phyloP scores from a whole-genome alignment of 768 basidiomycete species.

The Lanmaoa pseudosensibilis region DNA sequence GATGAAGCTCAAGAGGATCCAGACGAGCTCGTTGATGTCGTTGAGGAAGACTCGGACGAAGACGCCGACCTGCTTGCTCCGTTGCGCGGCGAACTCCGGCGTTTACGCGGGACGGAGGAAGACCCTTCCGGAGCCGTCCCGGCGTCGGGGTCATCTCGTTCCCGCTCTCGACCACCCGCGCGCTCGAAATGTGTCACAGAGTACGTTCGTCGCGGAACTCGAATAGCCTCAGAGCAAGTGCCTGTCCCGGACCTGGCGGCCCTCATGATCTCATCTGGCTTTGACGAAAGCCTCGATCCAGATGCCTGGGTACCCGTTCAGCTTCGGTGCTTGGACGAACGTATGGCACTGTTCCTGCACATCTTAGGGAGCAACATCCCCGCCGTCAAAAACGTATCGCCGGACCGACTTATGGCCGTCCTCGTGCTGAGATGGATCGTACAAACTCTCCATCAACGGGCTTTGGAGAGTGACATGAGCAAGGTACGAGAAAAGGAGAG shows the following conservation, averaged over 20 bases:
- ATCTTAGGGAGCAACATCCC: slow-evolving; percentile 55
- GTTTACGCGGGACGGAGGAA: slow-evolving; percentile 49
- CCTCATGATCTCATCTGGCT: slow-evolving; percentile 43
- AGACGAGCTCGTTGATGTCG: slow-evolving; percentile 68
- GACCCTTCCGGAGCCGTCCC: slow-evolving; percentile 22
- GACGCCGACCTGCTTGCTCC: slow-evolving; percentile 63
- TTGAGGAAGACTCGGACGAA: slow-evolving; percentile 53
- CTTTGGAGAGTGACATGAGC: slow-evolving; percentile 45
- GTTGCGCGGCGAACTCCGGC: slow-evolving; percentile 63
- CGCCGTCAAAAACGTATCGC: slow-evolving; percentile 46
- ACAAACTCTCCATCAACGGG: slow-evolving; percentile 48
- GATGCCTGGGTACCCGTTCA: slow-evolving; percentile 45
- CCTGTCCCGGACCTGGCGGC: slow-evolving; percentile 47
- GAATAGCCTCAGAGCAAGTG: slow-evolving; percentile 61
- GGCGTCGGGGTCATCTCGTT: slow-evolving; percentile 37
- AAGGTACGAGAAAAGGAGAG: slow-evolving; percentile 65
- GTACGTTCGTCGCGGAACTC: slow-evolving; percentile 68
- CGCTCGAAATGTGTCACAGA: slow-evolving; percentile 43
- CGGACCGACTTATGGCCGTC: slow-evolving; percentile 47
- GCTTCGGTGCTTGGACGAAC: slow-evolving; percentile 48
- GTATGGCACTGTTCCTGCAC: slow-evolving; percentile 56
- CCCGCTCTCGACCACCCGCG: slow-evolving; percentile 19
- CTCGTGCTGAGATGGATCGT: slow-evolving; percentile 67
- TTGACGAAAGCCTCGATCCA: slow-evolving; percentile 18
- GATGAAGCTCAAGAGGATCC: slow-evolving; percentile 47